Percentiles rank a stretch among this genome's conserved stretches.
Conservation (phyloP, 768 basidiomycete genomes). For the Leccinellum albellum region DNA sequence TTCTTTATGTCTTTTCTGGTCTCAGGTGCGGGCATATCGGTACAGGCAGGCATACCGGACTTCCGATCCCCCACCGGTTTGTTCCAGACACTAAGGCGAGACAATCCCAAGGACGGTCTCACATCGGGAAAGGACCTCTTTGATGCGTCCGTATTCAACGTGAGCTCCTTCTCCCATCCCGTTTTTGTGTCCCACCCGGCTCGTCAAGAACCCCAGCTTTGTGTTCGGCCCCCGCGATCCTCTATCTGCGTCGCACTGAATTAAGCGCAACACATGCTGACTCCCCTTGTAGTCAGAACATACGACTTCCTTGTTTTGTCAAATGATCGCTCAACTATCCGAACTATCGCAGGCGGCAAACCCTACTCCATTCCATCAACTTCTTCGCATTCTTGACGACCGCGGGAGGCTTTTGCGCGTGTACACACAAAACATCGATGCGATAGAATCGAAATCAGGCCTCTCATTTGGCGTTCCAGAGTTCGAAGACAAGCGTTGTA, state of each 20-base stretch:
- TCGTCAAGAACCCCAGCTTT: not conserved
- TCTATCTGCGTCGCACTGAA: conserved; percentile 1
- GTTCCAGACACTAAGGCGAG: conserved; percentile 73
- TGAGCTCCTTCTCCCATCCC: conserved; percentile 34
- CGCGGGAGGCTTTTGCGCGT: conserved; percentile 76
- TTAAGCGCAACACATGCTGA: conserved; percentile 17
- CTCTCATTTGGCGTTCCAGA: conserved; percentile 82
- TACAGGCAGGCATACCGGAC: conserved; percentile 85
- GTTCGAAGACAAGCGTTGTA: conserved; percentile 54
- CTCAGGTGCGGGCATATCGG: conserved; percentile 84
- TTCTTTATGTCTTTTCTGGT: not conserved
- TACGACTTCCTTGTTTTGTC: conserved; percentile 75
- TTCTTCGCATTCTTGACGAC: conserved; percentile 72
- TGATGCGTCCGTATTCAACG: conserved; percentile 86
- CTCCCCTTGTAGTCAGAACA: conserved; percentile 54
- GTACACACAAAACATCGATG: conserved; percentile 94
- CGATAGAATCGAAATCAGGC: conserved; percentile 82
- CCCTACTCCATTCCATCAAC: conserved; percentile 78
- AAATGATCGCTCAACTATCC: conserved; percentile 85
- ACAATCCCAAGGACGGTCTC: conserved; percentile 69
- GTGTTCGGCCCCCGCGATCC: not conserved
- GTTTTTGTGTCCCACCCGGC: conserved; percentile 1
- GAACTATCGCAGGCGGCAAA: conserved; percentile 64
- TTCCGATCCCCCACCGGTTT: conserved; percentile 80
- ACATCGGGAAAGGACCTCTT: conserved; percentile 84